Evolutionary conservation across 2,329 filamentous ascomycete genomes (phyloP).

Genomic region (Alternaria sp.): DNA sequence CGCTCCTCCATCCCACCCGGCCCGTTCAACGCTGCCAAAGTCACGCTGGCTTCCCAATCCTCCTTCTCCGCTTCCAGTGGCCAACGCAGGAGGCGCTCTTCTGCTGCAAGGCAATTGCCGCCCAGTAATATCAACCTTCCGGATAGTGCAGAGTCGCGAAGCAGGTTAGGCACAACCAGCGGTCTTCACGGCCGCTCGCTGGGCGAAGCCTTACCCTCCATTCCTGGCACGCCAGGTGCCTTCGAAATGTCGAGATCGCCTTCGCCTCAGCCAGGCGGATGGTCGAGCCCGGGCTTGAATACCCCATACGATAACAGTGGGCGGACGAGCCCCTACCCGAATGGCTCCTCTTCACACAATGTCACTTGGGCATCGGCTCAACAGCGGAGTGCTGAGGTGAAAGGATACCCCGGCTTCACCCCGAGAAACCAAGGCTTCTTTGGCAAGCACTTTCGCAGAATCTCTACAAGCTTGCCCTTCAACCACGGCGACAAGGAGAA

Average conservation of each 20-base stretch:
- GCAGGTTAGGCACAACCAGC: conserved; percentile 41
- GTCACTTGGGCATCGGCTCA: conserved; percentile 85
- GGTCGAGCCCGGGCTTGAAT: conserved; percentile 82
- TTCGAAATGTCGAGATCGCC: conserved; percentile 81
- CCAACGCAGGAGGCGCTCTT: conserved; percentile 51
- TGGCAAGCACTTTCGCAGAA: conserved; percentile 77
- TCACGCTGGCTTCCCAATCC: conserved; percentile 49
- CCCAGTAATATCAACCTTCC: conserved; percentile 39
- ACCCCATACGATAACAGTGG: conserved; percentile 69
- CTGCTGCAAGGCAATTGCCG: conserved; percentile 45
- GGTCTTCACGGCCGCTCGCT: conserved; percentile 40
- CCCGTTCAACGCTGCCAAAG: conserved; percentile 28
- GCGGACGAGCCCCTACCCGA: conserved; percentile 68
- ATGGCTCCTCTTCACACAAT: conserved; percentile 55
- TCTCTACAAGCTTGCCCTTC: conserved; percentile 79
- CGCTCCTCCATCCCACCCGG: conserved; percentile 30
- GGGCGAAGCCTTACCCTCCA: conserved; percentile 44
- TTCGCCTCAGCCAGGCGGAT: conserved; percentile 84
- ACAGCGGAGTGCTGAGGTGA: conserved; percentile 74
- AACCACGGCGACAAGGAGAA: conserved; percentile 80
- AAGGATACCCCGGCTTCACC: conserved; percentile 78
- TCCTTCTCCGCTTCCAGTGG: conserved; percentile 46
- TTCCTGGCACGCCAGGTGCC: conserved; percentile 46
- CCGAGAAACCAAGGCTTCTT: conserved; percentile 88
- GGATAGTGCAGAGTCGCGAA: conserved; percentile 30